A percentile compares a stretch with the other conserved stretches of the same genome.
phyloP scores from a whole-genome alignment of 148 eudicot species.

The Spergularia bocconei region DNA sequence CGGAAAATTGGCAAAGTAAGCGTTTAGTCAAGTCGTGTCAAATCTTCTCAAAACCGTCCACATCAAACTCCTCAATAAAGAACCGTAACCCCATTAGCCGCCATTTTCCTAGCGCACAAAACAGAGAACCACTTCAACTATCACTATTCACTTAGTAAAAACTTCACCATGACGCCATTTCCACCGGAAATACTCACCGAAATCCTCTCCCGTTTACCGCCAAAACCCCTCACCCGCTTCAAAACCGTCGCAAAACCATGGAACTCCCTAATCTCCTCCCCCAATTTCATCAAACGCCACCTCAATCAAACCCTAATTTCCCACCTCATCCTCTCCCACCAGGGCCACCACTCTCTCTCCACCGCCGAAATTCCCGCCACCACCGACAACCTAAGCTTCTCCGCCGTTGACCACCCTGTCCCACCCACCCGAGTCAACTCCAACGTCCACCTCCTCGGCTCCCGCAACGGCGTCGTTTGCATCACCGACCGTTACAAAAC shows the following conservation, averaged over 20 bases:
- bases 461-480: conserved; percentile 5
- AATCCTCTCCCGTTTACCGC: background rate
- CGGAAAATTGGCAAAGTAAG: no score
- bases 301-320: background rate
- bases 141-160: no score
- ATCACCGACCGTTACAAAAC: conserved; percentile 4
- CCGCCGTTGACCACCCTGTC: conserved; percentile 9
- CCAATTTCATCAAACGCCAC: conserved; percentile 4
- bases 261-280: background rate
- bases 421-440: background rate
- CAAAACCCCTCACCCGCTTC: background rate
- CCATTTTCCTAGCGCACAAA: no score
- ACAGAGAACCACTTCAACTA: no score
- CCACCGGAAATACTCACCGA: background rate
- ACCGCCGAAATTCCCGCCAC: background rate
- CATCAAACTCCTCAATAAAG: no score
- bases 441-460: background rate
- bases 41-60: no score
- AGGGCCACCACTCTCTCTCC: background rate
- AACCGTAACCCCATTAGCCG: no score
- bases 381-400: background rate
- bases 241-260: conserved; percentile 2
- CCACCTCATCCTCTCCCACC: background rate
- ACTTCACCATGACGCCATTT: background rate
- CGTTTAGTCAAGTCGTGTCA: no score